Base-by-base conservation (phyloP, 164 flowering plant species). In the Magnolia changhungtana region DNA sequence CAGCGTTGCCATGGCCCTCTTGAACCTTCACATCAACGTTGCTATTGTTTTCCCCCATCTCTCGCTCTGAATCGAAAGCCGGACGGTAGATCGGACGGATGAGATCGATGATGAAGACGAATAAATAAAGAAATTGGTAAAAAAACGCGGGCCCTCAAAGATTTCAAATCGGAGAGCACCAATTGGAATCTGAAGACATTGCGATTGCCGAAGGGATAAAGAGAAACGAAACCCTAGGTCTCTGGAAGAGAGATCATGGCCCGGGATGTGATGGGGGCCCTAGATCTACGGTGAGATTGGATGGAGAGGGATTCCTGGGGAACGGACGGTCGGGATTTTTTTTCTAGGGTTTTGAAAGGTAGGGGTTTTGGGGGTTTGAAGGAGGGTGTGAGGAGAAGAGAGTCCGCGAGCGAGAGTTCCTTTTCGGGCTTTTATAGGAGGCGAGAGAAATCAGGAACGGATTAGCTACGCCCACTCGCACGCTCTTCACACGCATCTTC, bases 11-110 rank as follows among this genome's bases (percentile, higher is more conserved):
- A n/a, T 67, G 77, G 24, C 27, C 65, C 18, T 20, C 77, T 55
- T 75, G 77, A 4, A 75, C 77, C 64, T 75, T 75, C 64, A 75
- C 77, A 67, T 75, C 77, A 11, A 75, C 65, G 23, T 70, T 49
- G 20, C 16, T 8, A 13, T 21, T 29, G 77, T 31, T 55, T 14
- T 75, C 72, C 3, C 77, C 77, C 77, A 75, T 75, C 45, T 7
- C 66, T 18, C 50, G 59, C 51, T 31, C 67, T 4, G 10, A 55
- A 11, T 55, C 2, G 16, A 11, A 55, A 55, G 71, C 49, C 71
- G 50, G 31, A 7, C 8, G 49, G 18, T 68, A 14, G 50, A 68
- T 29, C 71, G 50, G 63, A 24, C 63, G 74, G 64, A 51, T 23
- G 6, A 23, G 76, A 74, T 65, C 63, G 50, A 68, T 16, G 13